These are phyloP conservation scores for Xylaria sp. DNA, from an alignment of 2,329 filamentous ascomycete genomes.

Conservation along the genomic window DNA sequence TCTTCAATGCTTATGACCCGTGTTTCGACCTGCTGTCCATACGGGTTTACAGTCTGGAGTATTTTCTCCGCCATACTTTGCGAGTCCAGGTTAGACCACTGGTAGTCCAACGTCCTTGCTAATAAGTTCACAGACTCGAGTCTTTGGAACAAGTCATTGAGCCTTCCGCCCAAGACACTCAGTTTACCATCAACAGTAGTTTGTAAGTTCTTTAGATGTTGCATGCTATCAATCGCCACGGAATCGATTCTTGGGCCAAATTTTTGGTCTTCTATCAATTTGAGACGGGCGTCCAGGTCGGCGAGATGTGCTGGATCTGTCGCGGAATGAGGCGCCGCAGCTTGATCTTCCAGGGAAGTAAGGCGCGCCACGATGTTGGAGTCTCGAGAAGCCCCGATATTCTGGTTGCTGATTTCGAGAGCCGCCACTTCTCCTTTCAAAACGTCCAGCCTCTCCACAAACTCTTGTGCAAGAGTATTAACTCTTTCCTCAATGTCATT, in stretches of 20 bases:
- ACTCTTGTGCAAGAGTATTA: not conserved
- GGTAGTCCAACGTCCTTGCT: slow-evolving; percentile 46
- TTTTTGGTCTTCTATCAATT: slow-evolving; percentile 12
- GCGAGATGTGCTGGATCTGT: not conserved
- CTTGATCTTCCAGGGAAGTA: slow-evolving; percentile 7
- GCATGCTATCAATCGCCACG: slow-evolving; percentile 6
- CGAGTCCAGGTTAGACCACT: slow-evolving; percentile 54
- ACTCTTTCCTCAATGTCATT: too few relatives aligned
- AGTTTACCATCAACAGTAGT: not conserved
- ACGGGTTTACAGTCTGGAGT: slow-evolving; percentile 36
- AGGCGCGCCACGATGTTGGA: slow-evolving; percentile 1
- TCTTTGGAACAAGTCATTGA: slow-evolving; percentile 34
- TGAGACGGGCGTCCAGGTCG: slow-evolving; percentile 3
- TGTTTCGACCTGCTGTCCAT: slow-evolving; percentile 10
- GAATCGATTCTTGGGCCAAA: slow-evolving; percentile 2
- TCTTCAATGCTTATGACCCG: slow-evolving; percentile 5
- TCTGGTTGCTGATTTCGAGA: not conserved
- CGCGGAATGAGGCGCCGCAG: not conserved
- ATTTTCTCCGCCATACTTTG: slow-evolving; percentile 46
- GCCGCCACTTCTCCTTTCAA: not conserved
- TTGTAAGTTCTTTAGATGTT: slow-evolving; percentile 4
- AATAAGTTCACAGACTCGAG: slow-evolving; percentile 41
- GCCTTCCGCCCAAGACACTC: slow-evolving; percentile 29
- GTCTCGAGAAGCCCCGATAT: not conserved
- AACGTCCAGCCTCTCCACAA: not conserved